phyloP scores from a whole-genome alignment of 2,329 filamentous ascomycete species.

The Coniochaeta sp. region DNA sequence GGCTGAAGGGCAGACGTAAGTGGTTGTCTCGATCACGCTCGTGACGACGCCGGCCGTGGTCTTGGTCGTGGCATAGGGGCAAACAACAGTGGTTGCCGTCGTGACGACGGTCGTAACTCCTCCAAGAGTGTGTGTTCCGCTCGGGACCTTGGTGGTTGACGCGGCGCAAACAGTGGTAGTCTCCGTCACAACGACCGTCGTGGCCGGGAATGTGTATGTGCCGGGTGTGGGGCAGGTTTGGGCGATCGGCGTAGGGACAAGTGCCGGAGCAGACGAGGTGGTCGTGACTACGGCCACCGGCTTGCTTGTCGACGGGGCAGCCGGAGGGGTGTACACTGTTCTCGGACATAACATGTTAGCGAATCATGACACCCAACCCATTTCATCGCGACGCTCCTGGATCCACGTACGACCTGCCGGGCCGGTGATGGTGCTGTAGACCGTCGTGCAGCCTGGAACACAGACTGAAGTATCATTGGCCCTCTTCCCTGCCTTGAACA shows the following conservation, averaged over 20 bases:
- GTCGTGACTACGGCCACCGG: slow-evolving; percentile 15
- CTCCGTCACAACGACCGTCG: slow-evolving; percentile 59
- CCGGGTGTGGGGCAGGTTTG: slow-evolving; percentile 57
- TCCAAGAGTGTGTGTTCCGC: slow-evolving; percentile 61
- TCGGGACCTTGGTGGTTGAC: slow-evolving; percentile 51
- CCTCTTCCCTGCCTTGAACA: slow-evolving; percentile 46
- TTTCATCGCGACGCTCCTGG: background rate
- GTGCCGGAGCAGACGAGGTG: slow-evolving; percentile 32
- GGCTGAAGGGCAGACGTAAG: slow-evolving; percentile 63
- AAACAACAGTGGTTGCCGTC: slow-evolving; percentile 59
- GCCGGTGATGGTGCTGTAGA: slow-evolving; percentile 64
- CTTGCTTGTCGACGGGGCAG: slow-evolving; percentile 17
- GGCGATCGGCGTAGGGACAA: slow-evolving; percentile 44
- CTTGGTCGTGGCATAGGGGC: slow-evolving; percentile 59
- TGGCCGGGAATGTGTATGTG: slow-evolving; percentile 68
- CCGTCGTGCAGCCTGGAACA: slow-evolving; percentile 59
- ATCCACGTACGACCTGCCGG: slow-evolving; percentile 51
- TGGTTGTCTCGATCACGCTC: slow-evolving; percentile 61
- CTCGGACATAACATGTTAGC: background rate
- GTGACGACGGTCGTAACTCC: slow-evolving; percentile 66
- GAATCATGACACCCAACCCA: background rate
- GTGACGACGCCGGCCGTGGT: slow-evolving; percentile 53
- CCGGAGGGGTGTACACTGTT: slow-evolving; percentile 17
- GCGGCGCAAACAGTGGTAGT: slow-evolving; percentile 60
- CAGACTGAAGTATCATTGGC: slow-evolving; percentile 41